Conservation (phyloP, 2,329 filamentous ascomycete genomes). For the Calonectria multiphialidica region DNA sequence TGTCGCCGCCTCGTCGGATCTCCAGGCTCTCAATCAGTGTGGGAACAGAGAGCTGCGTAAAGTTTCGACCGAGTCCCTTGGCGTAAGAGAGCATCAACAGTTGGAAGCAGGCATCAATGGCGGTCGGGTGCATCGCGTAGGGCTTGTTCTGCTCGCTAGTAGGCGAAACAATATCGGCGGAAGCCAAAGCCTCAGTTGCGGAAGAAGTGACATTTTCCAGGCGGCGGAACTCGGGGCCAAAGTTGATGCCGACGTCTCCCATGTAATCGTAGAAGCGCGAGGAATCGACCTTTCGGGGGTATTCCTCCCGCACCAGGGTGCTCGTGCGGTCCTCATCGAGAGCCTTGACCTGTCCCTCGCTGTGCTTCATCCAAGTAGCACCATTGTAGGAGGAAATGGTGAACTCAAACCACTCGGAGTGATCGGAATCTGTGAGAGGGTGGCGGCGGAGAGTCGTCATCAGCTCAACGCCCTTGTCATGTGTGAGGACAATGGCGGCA, state of each 20-base stretch:
- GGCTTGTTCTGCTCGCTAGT: constrained; percentile 35
- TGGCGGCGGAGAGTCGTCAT: constrained; percentile 16
- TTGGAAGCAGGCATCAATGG: constrained; percentile 19
- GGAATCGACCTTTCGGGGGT: constrained; percentile 35
- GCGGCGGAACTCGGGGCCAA: constrained; percentile 47
- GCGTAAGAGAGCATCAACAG: constrained; percentile 23
- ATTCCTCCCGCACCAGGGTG: neutral
- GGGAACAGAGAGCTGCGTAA: constrained; percentile 39
- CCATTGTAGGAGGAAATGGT: constrained; percentile 22
- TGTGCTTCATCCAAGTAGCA: constrained; percentile 25
- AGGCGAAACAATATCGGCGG: constrained; percentile 27
- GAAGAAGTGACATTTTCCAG: constrained; percentile 33
- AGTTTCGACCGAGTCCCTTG: constrained; percentile 36
- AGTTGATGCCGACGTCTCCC: constrained; percentile 45
- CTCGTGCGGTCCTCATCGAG: neutral
- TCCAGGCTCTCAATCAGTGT: constrained; percentile 38
- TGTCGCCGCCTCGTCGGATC: neutral
- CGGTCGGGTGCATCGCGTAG: constrained; percentile 53
- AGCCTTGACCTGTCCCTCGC: constrained; percentile 22
- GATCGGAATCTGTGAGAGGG: constrained; percentile 19
- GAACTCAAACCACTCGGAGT: constrained; percentile 27
- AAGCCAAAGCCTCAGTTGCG: constrained; percentile 31
- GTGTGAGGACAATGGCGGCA: constrained; percentile 46
- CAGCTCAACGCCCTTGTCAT: constrained; percentile 11
- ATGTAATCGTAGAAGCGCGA: constrained; percentile 43